Base-by-base conservation (phyloP, 257 asterid species). In the Anisodus tanguticus region DNA sequence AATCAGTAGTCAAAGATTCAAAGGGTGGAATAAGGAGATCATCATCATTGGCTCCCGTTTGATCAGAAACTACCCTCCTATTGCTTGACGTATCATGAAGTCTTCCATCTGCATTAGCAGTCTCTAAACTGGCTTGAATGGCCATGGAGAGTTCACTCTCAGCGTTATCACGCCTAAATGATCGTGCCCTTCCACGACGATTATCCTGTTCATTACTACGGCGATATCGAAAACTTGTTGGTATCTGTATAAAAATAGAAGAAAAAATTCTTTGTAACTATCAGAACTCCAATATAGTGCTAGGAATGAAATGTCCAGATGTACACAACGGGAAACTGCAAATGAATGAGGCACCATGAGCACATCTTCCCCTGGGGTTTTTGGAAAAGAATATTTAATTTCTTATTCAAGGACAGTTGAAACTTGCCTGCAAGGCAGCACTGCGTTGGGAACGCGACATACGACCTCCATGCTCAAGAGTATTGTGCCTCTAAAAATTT, bases 401-500 rank as follows among this genome's bases (percentile, higher is more conserved):
- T 49, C 81, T 45, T 62, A 10, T 54, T 31, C 39, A 60, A 43
- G 53, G 4, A 53, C 77, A 74, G 77, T 78, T 82, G 74, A 86
- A 79, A 84, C 83, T 67, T 90, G 87, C 99, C 98, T 95, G 98
- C 86, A 97, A 97, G 69, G 99, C 99, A 93, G 97, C 98, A 90
- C 85, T 93, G 77, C 98, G 97, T 90, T 91, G 88, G 80, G 97
- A 91, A 88, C 98, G 98, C 66, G 99, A 94, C 99, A 95, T 95
- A 54, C 91, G 97, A 70, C 99, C 99, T 79, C 92, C 99, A 79
- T 97, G 99, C 91, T 93, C 98, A 84, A 89, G 39, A 8, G 98
- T 88, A 86, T 93, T 95, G 89, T 97, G 99, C 92, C 97, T 93
- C 99, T 97, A 91, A 85, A 87, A 74, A 86, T 12, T 79, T 62